Base-by-base conservation (phyloP, 805 yeast genomes). In the Kodamaea restingae region DNA sequence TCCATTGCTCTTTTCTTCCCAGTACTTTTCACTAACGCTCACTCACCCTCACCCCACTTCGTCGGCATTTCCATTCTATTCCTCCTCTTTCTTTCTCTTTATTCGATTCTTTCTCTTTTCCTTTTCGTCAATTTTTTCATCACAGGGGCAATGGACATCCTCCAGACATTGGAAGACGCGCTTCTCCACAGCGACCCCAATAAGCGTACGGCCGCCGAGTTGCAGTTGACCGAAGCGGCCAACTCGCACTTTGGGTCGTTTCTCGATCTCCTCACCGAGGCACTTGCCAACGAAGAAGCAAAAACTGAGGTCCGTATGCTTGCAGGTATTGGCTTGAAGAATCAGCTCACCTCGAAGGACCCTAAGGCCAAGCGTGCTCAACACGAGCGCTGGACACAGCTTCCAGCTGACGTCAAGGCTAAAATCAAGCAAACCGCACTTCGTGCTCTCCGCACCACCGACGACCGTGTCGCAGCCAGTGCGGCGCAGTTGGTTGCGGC, bases 401-500 rank as follows among this genome's bases (percentile, higher is more conserved):
- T 88, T 42, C 85, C 78, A 40, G 56, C 54, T 2, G 70, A 64
- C 4, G 67, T 76, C 21, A 86, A 80, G 60, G 54, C 64, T 7
- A 76, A 77, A 46, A 82, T 91, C 56, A 88, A 87, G 66, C 70
- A 73, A 32, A 70, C 74, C 21, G 53, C 67, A 4, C 60, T 91
- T 36, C 63, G 65, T 32, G 77, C 90, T 2, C 75, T 93, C 40
- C 59, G 81, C 40, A 72, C 85, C 12, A 58, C 67, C n/a, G 78
- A 80, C 51, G 84, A 78, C 47, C 76, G 87, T 54, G 96, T 91
- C 40, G 93, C 95, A 22, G 79, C 81, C 42, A 75, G 95, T 20
- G 83, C 91, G 18, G 96, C 98, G 17, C 97, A 91, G 68, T 72
- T 91, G 48, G 91, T 93, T 37, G 95, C 98, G 24, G 95, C 97